Evolutionary conservation across 495 filamentous ascomycete genomes (phyloP), one percentile per base, ranked within the genome.

Genomic region (Viridothelium virens): DNA sequence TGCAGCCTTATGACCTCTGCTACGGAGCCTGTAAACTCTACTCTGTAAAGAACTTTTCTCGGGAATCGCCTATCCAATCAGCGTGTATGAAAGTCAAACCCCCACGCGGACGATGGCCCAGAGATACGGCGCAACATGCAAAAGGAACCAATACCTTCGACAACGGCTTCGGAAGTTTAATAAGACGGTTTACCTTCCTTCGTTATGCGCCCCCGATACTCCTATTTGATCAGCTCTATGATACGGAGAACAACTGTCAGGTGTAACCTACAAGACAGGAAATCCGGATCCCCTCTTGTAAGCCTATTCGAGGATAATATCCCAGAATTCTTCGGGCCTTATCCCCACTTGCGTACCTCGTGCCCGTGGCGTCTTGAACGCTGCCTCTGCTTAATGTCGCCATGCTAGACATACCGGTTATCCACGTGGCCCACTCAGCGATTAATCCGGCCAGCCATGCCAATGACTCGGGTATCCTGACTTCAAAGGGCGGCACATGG

Each of bases 301-400:
- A 79, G 7, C 81, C 79, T 53, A 87, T 77, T 63, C 74, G 79
- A 64, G 85, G 79, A 70, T 82, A 73, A 70, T 87, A 87, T 37
- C 85, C 85, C 67, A 89, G 69, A 1, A 87, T 74, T 64, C 68
- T 73, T 67, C 74, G 80, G 36, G 84, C 84, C 70, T 87, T 87
- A 44, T 77, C 78, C 36, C 82, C 81, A 71, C 79, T 85, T 31
- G 80, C 79, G 79, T 86, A 86, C 62, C 81, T 72, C 61, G 78
- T 70, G 59, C 77, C 75, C 68, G 79, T 82, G 34, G 80, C 84
- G 76, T 88, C 85, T 67, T 73, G 74, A 9, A 87, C 80, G 70
- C 80, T 83, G 18, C 84, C 85, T 61, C 82, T 77, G 68, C 81
- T 83, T 47, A 88, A 66, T 14, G 81, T 83, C n/a, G 77, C 74